Percentiles rank a stretch among this genome's conserved stretches.
Conservation (phyloP, 2,329 filamentous ascomycete species). For the Aspergillus proliferans region DNA sequence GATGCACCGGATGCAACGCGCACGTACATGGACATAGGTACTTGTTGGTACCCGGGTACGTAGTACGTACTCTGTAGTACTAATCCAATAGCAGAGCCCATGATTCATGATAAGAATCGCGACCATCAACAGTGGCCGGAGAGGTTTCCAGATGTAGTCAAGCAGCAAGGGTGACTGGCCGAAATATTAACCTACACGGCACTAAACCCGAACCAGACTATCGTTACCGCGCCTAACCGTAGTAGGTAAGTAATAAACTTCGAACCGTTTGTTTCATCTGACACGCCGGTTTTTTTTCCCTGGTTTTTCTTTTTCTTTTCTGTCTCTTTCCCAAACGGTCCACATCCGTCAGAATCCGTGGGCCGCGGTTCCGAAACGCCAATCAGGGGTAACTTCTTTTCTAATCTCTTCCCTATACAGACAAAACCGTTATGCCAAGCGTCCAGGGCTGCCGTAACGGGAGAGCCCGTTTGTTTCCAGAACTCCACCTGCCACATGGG, state of each 20-base stretch:
- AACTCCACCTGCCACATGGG: conserved; percentile 28
- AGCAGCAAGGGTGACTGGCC: background rate
- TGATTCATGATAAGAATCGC: background rate
- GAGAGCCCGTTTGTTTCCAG: conserved; percentile 23
- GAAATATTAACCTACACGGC: background rate
- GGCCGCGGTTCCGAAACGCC: background rate
- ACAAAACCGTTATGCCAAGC: conserved; percentile 29
- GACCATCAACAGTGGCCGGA: background rate
- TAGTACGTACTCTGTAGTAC: too few species aligned
- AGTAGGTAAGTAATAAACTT: background rate
- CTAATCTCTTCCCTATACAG: conserved; percentile 10
- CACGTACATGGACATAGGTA: too few species aligned
- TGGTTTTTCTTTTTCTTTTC: background rate
- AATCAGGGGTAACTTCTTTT: background rate
- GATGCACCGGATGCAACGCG: too few species aligned
- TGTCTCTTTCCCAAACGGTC: background rate
- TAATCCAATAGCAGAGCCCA: background rate
- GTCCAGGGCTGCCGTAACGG: conserved; percentile 20
- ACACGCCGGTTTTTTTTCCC: background rate
- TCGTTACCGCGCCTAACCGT: background rate
- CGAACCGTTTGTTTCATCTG: background rate
- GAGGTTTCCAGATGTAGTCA: background rate
- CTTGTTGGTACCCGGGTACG: too few species aligned
- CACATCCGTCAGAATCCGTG: background rate
- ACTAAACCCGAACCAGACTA: background rate